Evolutionary conservation across 306 rosid genomes (phyloP).

Genomic region (Vigna trinervia): DNA sequence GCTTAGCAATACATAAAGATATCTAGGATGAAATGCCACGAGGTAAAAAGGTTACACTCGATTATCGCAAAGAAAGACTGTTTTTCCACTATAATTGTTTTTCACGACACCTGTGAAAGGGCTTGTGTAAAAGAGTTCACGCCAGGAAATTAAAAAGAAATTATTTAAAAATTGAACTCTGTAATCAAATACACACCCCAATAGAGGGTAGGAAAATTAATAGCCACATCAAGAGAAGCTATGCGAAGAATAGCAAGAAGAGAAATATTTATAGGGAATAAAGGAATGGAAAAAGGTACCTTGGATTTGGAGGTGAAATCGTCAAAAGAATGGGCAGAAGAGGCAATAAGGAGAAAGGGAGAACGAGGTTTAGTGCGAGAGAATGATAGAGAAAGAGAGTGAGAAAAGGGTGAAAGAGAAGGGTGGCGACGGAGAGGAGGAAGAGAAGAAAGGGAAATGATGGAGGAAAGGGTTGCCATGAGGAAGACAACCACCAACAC

Average conservation of each 20-base stretch:
- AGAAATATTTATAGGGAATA: neutral
- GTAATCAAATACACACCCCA: neutral
- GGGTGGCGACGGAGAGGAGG: constrained; percentile 50
- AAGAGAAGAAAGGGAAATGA: constrained; percentile 60
- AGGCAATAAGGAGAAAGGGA: constrained; percentile 57
- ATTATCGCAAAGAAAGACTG: too few species aligned
- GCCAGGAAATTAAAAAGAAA: neutral
- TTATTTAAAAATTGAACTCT: neutral
- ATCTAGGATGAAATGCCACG: neutral
- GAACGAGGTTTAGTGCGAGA: constrained; percentile 46
- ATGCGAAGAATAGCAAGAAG: neutral
- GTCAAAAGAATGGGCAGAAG: constrained; percentile 61
- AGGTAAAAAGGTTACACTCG: too few species aligned
- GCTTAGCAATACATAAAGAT: too few species aligned
- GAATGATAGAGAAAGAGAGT: constrained; percentile 19
- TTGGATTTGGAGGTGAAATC: constrained; percentile 59
- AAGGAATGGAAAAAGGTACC: constrained; percentile 45
- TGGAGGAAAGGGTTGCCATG: constrained; percentile 86
- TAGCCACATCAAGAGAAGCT: neutral
- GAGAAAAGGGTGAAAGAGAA: constrained; percentile 18
- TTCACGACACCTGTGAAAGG: too few species aligned
- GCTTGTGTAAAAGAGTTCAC: neutral
- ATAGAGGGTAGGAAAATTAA: neutral
- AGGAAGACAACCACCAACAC: constrained; percentile 41
- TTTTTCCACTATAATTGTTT: too few species aligned